Percentiles rank a stretch among this genome's conserved stretches.
Conservation (phyloP, 345 rosid genomes). For the Arabis hirsuta region DNA sequence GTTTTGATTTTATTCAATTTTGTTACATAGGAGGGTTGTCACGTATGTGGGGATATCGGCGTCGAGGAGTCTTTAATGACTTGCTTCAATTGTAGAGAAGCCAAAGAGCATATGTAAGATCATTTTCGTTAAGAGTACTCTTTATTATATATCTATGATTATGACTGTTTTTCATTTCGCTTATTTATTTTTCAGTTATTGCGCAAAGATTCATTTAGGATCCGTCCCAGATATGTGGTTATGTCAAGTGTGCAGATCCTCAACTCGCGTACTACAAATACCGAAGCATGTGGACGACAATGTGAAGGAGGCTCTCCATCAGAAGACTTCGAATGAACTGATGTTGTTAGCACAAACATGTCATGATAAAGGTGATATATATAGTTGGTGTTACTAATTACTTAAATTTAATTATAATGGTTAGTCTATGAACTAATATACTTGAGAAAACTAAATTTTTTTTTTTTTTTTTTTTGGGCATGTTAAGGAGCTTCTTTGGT, state of each 20-base stretch:
- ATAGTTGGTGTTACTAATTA: background rate
- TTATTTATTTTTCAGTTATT: constrained; percentile 13
- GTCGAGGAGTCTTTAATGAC: constrained; percentile 5
- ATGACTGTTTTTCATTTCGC: background rate
- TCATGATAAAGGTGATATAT: background rate
- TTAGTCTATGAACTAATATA: background rate
- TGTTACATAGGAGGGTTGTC: constrained; percentile 32
- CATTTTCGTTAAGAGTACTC: background rate
- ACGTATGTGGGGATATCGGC: constrained; percentile 36
- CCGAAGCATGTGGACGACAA: background rate
- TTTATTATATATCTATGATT: background rate
- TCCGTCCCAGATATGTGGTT: constrained; percentile 32
- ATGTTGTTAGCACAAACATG: background rate
- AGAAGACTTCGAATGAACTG: background rate
- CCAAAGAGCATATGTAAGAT: constrained; percentile 37
- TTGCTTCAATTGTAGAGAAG: constrained; percentile 36
- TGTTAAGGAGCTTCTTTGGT: background rate
- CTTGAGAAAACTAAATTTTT: background rate
- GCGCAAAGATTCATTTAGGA: constrained; percentile 6
- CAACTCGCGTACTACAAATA: constrained; percentile 8
- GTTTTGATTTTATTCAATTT: too few species aligned
- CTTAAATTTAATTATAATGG: background rate
- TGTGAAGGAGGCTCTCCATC: background rate
- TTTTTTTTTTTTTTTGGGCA: background rate
- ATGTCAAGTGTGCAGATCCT: constrained; percentile 37